Conservation (phyloP, 2,329 filamentous ascomycete species). For the Penicillium verrucosum region DNA sequence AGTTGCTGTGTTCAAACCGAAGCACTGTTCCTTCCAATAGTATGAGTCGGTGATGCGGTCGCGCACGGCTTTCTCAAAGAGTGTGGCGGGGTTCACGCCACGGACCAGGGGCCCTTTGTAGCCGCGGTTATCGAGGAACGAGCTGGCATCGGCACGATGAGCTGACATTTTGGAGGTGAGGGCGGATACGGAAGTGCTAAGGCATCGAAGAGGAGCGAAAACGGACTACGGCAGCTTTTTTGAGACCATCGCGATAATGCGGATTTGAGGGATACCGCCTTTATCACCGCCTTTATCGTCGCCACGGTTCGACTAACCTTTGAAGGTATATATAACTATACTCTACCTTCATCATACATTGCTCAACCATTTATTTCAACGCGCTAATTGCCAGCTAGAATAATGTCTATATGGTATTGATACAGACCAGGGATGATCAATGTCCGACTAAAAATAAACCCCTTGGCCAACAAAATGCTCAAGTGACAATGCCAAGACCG, state of each 20-base stretch:
- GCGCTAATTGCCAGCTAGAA: not conserved
- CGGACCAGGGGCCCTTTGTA: constrained; percentile 73
- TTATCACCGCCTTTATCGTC: not conserved
- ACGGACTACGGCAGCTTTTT: not conserved
- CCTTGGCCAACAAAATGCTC: not conserved
- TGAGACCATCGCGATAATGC: not conserved
- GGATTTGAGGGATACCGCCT: not conserved
- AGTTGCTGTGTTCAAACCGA: constrained; percentile 78
- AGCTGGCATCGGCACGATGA: constrained; percentile 73
- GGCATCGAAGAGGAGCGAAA: constrained; percentile 2
- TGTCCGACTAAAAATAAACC: not conserved
- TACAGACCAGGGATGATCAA: not conserved
- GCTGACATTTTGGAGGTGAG: constrained; percentile 39
- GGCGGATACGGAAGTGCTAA: not conserved
- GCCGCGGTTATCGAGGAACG: constrained; percentile 85
- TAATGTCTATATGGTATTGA: not conserved
- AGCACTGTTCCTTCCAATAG: constrained; percentile 99
- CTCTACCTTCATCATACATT: not conserved
- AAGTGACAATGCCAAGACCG: constrained; percentile 22
- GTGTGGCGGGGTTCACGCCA: constrained; percentile 88
- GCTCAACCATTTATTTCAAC: no score
- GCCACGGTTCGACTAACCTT: no score
- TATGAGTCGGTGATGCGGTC: constrained; percentile 94
- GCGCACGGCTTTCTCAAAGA: constrained; percentile 91
- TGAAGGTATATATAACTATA: not conserved